Conservation (phyloP, 208 protist species). For the Crithidia fasciculata region DNA sequence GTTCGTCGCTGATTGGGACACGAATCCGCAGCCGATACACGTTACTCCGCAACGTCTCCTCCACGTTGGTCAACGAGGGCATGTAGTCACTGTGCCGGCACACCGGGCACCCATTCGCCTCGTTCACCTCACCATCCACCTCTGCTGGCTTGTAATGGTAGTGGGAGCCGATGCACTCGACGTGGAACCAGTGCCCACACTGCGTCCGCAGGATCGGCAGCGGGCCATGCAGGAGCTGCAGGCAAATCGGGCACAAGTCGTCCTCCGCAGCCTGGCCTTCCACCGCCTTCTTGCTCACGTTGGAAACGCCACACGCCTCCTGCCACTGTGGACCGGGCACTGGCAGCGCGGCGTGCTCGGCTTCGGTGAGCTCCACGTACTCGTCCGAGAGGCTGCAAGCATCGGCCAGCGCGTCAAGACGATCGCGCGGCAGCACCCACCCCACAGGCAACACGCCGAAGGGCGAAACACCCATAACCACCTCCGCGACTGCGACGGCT, state of each 20-base stretch:
- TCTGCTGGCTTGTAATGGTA: constrained; percentile 28
- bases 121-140: constrained; percentile 30
- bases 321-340: constrained; percentile 22
- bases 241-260: constrained; percentile 48
- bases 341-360: constrained; percentile 23
- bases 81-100: constrained; percentile 44
- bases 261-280: constrained; percentile 3
- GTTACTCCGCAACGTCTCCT: constrained; percentile 29
- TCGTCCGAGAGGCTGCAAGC: constrained; percentile 12
- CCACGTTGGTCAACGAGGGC: constrained; percentile 21
- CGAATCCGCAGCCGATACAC: constrained; percentile 33
- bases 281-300: constrained; percentile 6
- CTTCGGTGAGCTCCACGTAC: constrained; percentile 25
- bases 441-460: constrained; percentile 39
- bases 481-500: constrained; percentile 17
- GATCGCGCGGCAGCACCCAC: constrained; percentile 32
- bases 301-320: constrained; percentile 16
- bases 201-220: constrained; percentile 36
- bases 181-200: constrained; percentile 64
- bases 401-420: constrained; percentile 21
- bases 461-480: constrained; percentile 31
- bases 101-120: constrained; percentile 43
- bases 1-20: constrained; percentile 13
- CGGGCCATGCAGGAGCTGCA: constrained; percentile 33
- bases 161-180: constrained; percentile 47